Percentiles rank a stretch among this genome's conserved stretches.
phyloP scores from a whole-genome alignment of 2,329 filamentous ascomycete genomes.

The Ramichloridium luteum region DNA sequence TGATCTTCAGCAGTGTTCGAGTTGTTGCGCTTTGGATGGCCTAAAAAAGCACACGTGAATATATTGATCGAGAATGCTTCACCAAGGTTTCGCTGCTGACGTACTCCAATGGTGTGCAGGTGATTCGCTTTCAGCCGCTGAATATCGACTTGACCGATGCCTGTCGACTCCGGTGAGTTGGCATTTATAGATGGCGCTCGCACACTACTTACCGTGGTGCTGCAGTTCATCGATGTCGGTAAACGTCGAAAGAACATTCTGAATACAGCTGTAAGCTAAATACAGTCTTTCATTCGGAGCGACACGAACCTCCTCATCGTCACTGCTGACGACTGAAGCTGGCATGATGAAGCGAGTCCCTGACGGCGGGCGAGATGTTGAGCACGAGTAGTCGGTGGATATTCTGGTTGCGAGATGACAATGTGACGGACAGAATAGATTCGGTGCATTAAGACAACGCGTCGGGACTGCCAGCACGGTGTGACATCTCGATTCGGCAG shows the following conservation, averaged over 20 bases:
- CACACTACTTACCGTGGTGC: conserved; percentile 45
- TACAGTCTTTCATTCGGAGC: background rate
- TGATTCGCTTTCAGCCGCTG: conserved; percentile 51
- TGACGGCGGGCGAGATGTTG: too few species aligned
- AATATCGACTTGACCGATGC: conserved; percentile 54
- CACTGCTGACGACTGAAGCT: conserved; percentile 41
- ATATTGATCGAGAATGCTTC: conserved; percentile 1
- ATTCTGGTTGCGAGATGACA: too few species aligned
- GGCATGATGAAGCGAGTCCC: too few species aligned
- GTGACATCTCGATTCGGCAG: too few species aligned
- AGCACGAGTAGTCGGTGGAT: too few species aligned
- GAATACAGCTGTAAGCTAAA: conserved; percentile 18
- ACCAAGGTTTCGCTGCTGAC: conserved; percentile 7
- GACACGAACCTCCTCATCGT: conserved; percentile 37
- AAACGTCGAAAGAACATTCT: conserved; percentile 38
- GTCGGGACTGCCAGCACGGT: too few species aligned
- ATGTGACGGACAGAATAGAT: too few species aligned
- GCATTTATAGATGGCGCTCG: conserved; percentile 54
- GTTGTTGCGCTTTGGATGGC: conserved; percentile 49
- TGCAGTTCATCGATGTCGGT: conserved; percentile 56
- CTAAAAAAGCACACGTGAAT: conserved; percentile 24
- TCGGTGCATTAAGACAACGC: too few species aligned
- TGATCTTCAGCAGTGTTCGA: conserved; percentile 51
- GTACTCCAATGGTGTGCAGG: conserved; percentile 51
- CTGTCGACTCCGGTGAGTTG: conserved; percentile 49